Percentiles rank a stretch among this genome's conserved stretches.
phyloP scores from a whole-genome alignment of 2,329 filamentous ascomycete species.

The Mycosphaerella arachidis region DNA sequence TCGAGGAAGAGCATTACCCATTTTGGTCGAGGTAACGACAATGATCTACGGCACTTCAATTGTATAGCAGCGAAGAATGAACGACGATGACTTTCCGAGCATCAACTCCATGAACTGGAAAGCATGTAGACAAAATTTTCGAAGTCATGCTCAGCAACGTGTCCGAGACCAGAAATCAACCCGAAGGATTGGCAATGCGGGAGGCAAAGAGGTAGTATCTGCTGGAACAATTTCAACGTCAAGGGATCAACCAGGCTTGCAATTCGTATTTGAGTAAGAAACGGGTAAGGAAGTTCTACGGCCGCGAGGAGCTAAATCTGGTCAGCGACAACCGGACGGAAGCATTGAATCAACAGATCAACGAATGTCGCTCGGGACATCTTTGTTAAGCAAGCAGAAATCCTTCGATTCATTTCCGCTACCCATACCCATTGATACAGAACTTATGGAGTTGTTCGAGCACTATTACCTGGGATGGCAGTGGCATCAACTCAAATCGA shows the following conservation, averaged over 20 bases:
- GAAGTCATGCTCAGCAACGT: slow-evolving; percentile 19
- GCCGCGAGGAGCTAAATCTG: background rate
- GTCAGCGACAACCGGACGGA: background rate
- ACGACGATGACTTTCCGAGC: slow-evolving; percentile 12
- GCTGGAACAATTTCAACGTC: too few relatives aligned
- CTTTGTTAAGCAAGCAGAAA: slow-evolving; percentile 11
- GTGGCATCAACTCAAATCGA: slow-evolving; percentile 6
- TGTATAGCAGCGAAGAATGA: too few relatives aligned
- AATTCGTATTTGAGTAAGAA: slow-evolving; percentile 13
- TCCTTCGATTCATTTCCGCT: slow-evolving; percentile 18
- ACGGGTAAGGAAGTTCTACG: slow-evolving; percentile 12
- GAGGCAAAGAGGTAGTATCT: background rate
- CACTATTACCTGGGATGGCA: slow-evolving; percentile 10
- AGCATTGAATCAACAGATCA: slow-evolving; percentile 5
- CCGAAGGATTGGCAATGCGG: background rate
- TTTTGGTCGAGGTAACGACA: too few relatives aligned
- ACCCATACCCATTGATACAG: slow-evolving; percentile 6
- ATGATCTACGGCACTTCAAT: too few relatives aligned
- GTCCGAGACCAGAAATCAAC: slow-evolving; percentile 18
- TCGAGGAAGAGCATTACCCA: too few relatives aligned
- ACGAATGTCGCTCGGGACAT: slow-evolving; percentile 12
- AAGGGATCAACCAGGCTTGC: background rate
- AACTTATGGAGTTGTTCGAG: slow-evolving; percentile 15
- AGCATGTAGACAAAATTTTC: slow-evolving; percentile 15
- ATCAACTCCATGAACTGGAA: slow-evolving; percentile 15